A percentile compares a stretch with the other conserved stretches of the same genome.
These are phyloP conservation scores for Fusarium beomiforme DNA, from an alignment of 2,329 filamentous ascomycete species.

Conservation along the genomic window DNA sequence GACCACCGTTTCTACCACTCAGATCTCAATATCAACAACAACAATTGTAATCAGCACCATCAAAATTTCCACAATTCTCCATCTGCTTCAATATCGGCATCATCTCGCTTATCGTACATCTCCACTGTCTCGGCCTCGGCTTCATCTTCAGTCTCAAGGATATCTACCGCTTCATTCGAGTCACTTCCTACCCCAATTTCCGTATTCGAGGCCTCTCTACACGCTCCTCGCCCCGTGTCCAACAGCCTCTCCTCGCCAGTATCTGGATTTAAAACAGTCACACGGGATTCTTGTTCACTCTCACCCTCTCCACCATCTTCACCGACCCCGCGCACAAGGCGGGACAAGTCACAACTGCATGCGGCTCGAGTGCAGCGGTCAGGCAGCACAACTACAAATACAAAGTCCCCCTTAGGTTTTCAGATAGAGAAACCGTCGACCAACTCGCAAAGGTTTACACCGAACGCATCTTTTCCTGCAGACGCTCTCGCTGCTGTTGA, in stretches of 20 bases:
- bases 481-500: constrained; percentile 58
- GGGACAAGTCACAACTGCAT: constrained; percentile 61
- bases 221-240: constrained; percentile 18
- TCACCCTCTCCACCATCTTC: constrained; percentile 40
- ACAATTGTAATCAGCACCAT: constrained; percentile 41
- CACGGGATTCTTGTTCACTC: constrained; percentile 30
- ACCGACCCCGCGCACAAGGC: constrained; percentile 52
- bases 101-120: constrained; percentile 41
- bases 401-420: constrained; percentile 36
- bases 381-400: constrained; percentile 47
- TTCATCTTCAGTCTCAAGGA: constrained; percentile 34
- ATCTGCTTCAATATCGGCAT: constrained; percentile 36
- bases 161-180: constrained; percentile 37
- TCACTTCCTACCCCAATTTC: constrained; percentile 37
- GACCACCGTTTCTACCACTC: constrained; percentile 11
- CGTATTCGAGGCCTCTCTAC: constrained; percentile 21
- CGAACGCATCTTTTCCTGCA: constrained; percentile 50
- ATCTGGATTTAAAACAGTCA: constrained; percentile 28
- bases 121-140: constrained; percentile 36
- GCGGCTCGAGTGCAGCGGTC: constrained; percentile 60
- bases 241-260: constrained; percentile 28
- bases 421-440: constrained; percentile 36
- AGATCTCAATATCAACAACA: constrained; percentile 23
- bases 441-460: constrained; percentile 42
- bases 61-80: constrained; percentile 42